Evolutionary conservation across 2,329 filamentous ascomycete genomes (phyloP), one percentile per base, ranked within the genome.

Genomic region (Cladophialophora yegresii): DNA sequence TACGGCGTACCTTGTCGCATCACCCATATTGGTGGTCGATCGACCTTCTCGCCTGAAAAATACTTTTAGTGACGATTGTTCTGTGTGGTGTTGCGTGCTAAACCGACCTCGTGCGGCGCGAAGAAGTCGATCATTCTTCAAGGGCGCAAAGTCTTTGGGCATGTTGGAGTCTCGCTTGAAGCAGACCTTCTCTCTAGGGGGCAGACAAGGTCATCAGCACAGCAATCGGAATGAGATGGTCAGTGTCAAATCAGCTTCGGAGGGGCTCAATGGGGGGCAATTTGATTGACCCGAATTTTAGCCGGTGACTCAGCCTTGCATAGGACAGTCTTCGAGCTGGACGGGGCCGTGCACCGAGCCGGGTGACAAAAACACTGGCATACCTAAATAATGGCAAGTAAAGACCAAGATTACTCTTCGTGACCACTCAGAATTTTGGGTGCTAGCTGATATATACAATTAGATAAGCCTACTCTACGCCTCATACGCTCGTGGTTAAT

Each of bases 21-120:
- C 76, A 99, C 92, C 95, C 95, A 99, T 83, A 96, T 91, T 63
- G 95, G 95, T 67, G 95, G 90, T 69, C 95, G 88, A 79, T 97
- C 92, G 70, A 98, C 91, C 76, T 88, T 88, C 80, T 97, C 85
- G 77, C 93, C 93, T 72, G 50, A 13, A 1, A 55, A 22, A 50
- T 50, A 50, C 16, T n/a, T 50, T 50, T 50, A 50, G 47, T 22
- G 9, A 16, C n/a, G 50, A 36, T 28, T 53, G 20, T 23, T 51
- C 36, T 28, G 26, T 51, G 57, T 20, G 45, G 30, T n/a, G 58
- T 58, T 43, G 61, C 56, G 33, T 23, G 16, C 23, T 47, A 5
- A 20, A 68, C 68, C 54, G 80, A 96, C 93, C 95, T 84, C 90
- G 87, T 70, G 95, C 95, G 72, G 93, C 91, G 75, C 95, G 87